phyloP scores from a whole-genome alignment of 2,329 filamentous ascomycete species.

The Aspergillus brasiliensis region DNA sequence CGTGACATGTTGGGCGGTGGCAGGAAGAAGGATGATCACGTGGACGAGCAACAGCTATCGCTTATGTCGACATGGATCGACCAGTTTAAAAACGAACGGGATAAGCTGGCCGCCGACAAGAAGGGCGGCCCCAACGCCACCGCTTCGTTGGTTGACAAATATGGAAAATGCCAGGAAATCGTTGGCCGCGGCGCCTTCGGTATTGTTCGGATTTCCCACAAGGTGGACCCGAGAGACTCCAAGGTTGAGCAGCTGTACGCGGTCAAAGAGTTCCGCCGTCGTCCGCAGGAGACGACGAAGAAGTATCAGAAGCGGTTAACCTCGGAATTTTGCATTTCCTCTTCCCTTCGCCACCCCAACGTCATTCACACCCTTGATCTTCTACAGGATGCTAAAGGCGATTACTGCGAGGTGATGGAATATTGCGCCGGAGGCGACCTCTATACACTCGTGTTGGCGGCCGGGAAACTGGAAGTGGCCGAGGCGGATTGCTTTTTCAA shows the following conservation, averaged over 20 bases:
- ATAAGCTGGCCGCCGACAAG: constrained; percentile 71
- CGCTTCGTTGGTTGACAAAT: constrained; percentile 87
- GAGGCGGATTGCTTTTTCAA: constrained; percentile 99
- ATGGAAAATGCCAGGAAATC: constrained; percentile 97
- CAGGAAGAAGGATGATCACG: constrained; percentile 69
- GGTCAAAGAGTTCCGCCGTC: constrained; percentile 95
- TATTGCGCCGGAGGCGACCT: constrained; percentile 96
- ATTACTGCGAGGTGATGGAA: constrained; percentile 99
- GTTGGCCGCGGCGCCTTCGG: constrained; percentile 96
- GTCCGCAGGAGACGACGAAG: constrained; percentile 91
- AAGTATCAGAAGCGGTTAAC: constrained; percentile 98
- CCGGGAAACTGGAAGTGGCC: constrained; percentile 81
- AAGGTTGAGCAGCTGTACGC: constrained; percentile 87
- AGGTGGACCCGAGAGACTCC: constrained; percentile 77
- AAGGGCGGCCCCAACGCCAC: constrained; percentile 74
- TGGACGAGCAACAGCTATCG: constrained; percentile 74
- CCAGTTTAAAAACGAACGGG: constrained; percentile 84
- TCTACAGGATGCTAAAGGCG: constrained; percentile 91
- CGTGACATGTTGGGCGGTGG: constrained; percentile 78
- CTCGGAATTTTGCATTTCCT: constrained; percentile 97
- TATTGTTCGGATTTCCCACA: constrained; percentile 96
- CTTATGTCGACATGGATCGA: constrained; percentile 96
- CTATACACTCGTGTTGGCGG: constrained; percentile 88
- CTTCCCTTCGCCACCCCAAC: constrained; percentile 92
- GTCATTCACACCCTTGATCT: constrained; percentile 97